Conservation (phyloP, 1,284 basidiomycete species). For the Phylloporus gajari region DNA sequence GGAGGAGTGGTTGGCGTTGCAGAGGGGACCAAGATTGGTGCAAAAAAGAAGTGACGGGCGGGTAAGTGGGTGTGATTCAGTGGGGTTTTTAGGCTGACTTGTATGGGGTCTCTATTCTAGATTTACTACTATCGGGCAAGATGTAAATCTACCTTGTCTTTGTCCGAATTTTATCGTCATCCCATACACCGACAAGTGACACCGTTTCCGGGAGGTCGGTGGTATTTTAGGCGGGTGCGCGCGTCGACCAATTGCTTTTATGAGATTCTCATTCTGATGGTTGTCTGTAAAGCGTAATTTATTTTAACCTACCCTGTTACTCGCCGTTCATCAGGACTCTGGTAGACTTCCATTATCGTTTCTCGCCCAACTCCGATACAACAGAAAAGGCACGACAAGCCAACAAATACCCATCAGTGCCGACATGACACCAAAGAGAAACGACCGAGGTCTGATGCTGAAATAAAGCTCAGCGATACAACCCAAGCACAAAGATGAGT, state of each 20-base stretch:
- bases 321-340: not conserved
- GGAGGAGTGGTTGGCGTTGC: slow-evolving; percentile 46
- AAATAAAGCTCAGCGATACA: not conserved
- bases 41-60: slow-evolving; percentile 33
- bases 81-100: not conserved
- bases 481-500: no score
- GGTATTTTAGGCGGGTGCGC: no score
- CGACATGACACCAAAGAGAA: not conserved
- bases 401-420: not conserved
- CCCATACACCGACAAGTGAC: no score
- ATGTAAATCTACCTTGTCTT: no score
- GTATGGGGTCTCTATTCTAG: not conserved
- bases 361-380: not conserved
- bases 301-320: no score
- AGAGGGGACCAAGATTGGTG: slow-evolving; percentile 26
- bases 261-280: not conserved
- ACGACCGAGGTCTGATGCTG: not conserved
- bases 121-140: not conserved
- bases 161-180: no score
- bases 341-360: not conserved
- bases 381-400: no score
- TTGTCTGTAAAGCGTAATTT: not conserved
- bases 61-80: not conserved
- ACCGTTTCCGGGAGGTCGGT: no score
- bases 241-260: not conserved